Percentiles rank a stretch among this genome's conserved stretches.
These are phyloP conservation scores for Lasiosphaeria ovina DNA, from an alignment of 495 filamentous ascomycete genomes.

Conservation along the genomic window DNA sequence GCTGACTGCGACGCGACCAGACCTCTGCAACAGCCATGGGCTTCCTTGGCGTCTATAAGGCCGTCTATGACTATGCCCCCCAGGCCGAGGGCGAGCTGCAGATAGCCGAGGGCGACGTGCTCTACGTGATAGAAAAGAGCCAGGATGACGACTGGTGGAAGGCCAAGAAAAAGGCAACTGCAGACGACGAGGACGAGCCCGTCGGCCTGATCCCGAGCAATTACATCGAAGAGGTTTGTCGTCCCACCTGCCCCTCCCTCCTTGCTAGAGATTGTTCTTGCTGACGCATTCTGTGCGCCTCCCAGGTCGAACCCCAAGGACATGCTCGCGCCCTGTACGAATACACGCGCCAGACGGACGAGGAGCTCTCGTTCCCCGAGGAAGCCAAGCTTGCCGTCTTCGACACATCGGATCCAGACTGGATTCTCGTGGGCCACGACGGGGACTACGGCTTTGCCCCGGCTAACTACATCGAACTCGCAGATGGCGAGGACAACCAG, in stretches of 20 bases:
- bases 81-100: constrained; percentile 85
- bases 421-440: constrained; percentile 85
- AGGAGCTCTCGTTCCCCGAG: constrained; percentile 94
- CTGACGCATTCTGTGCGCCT: neutral
- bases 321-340: constrained; percentile 88
- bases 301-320: constrained; percentile 66
- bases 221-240: constrained; percentile 90
- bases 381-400: constrained; percentile 81
- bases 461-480: constrained; percentile 90
- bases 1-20: neutral
- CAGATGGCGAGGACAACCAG: constrained; percentile 27
- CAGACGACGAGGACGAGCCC: constrained; percentile 90
- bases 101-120: constrained; percentile 83
- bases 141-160: constrained; percentile 96
- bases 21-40: constrained; percentile 42
- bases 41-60: constrained; percentile 89
- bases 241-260: neutral
- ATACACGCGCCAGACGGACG: constrained; percentile 95
- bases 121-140: constrained; percentile 91
- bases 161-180: constrained; percentile 92
- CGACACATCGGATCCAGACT: constrained; percentile 90
- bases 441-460: constrained; percentile 93
- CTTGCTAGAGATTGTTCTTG: neutral
- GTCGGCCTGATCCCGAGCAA: constrained; percentile 92
- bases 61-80: constrained; percentile 89